A percentile compares a stretch with the other conserved stretches of the same genome.
These are phyloP conservation scores for Kodamaea restingae DNA, from an alignment of 805 yeast species.

Conservation along the genomic window DNA sequence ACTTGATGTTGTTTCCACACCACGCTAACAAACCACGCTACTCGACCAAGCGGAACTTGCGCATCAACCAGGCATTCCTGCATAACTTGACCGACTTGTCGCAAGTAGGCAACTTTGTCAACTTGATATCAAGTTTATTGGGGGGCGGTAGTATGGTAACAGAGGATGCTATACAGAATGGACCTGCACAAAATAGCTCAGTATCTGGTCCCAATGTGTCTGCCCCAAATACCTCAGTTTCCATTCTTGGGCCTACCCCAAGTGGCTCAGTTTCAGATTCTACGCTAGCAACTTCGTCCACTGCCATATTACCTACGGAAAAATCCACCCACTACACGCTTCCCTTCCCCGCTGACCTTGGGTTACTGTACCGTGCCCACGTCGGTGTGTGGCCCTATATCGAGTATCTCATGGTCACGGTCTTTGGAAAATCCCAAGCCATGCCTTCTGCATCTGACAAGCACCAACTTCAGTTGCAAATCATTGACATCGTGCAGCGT, in stretches of 20 bases:
- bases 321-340: constrained; percentile 29
- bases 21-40: constrained; percentile 16
- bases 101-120: constrained; percentile 61
- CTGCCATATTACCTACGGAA: no score
- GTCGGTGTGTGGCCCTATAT: constrained; percentile 77
- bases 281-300: no score
- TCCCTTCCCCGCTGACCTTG: constrained; percentile 62
- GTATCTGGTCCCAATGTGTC: no score
- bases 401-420: constrained; percentile 64
- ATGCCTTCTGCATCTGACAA: constrained; percentile 32
- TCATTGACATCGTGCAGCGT: constrained; percentile 49
- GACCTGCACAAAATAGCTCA: neutral
- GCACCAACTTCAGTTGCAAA: constrained; percentile 47
- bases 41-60: constrained; percentile 15
- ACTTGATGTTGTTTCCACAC: constrained; percentile 7
- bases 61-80: constrained; percentile 26
- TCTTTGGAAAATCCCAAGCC: constrained; percentile 52
- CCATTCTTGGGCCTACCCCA: no score
- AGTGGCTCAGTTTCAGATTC: no score
- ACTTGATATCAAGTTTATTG: constrained; percentile 31
- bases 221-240: no score
- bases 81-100: constrained; percentile 46
- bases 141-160: neutral
- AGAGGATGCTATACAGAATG: neutral
- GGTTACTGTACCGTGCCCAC: constrained; percentile 48